Evolutionary conservation across 345 rosid species (phyloP), one percentile per base, ranked within the genome.

Genomic region (Hibiscus tridactylites): DNA sequence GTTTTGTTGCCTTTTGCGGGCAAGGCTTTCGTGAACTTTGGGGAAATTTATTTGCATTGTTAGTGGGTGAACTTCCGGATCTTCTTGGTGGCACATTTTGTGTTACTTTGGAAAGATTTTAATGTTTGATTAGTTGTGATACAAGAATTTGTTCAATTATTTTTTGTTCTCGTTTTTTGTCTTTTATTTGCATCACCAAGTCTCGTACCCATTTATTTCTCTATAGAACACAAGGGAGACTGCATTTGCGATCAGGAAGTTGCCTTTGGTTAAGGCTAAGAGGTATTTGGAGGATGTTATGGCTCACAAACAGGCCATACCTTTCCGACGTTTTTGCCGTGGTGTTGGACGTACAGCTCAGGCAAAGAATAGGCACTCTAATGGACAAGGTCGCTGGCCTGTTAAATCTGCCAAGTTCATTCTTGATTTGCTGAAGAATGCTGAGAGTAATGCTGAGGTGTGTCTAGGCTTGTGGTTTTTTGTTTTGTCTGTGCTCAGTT

Each of bases 281-380:
- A 89, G 97, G 67, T 96, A 96, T 69, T 73, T 96, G 78, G 99
- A 96, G 64, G 98, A 92, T 92, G 99, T 96, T 71, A 78, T 91
- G 73, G 96, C 81, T 19, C 99, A 96, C 82, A 96, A 96, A 78
- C 99, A 96, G 79, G 99, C 99, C 10, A 91, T 96, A n/a, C 99
- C 99, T n/a, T 96, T 96, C 89, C 79, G 94, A 6, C 93, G 97
- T 7, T 96, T 87, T 80, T 96, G 98, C 21, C 42, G 98, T 73
- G 99, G 98, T 54, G 97, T 96, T 4, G 99, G 98, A n/a, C 85
- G 98, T n/a, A 96, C 99, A 82, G 99, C 99, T 61, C 99, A 96
- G 83, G 99, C 98, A 29, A 96, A 96, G 84, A 92, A 88, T 83
- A 87, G 98, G 79, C 98, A 92, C 70, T 87, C 97, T 1, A 95